Conservation (phyloP, 2,329 filamentous ascomycete genomes). For the Sporothrix phasma region DNA sequence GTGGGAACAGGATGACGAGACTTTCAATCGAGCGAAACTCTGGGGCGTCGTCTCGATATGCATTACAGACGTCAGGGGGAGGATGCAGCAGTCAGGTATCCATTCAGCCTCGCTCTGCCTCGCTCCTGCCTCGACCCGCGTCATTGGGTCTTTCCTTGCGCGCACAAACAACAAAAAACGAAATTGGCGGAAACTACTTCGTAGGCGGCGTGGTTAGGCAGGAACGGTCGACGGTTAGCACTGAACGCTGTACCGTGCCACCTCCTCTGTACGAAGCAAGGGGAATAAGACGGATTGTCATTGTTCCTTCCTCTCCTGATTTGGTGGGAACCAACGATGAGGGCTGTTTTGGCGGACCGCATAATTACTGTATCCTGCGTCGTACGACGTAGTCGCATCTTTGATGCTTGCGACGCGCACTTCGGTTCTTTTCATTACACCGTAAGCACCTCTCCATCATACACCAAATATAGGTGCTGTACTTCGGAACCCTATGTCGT, state of each 20-base stretch:
- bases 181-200: too few relatives aligned
- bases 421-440: background rate
- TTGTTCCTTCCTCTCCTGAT: slow-evolving; percentile 6
- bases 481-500: background rate
- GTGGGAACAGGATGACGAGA: background rate
- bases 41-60: background rate
- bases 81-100: background rate
- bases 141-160: background rate
- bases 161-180: background rate
- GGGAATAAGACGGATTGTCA: slow-evolving; percentile 12
- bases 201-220: background rate
- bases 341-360: slow-evolving; percentile 3
- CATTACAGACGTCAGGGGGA: background rate
- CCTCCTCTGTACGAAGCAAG: background rate
- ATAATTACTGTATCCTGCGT: too few relatives aligned
- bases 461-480: background rate
- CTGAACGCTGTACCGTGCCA: background rate
- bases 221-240: background rate
- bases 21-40: background rate
- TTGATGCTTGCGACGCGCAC: too few relatives aligned
- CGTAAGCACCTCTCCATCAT: background rate
- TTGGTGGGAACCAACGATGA: background rate
- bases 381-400: too few relatives aligned
- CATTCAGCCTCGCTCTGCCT: background rate
- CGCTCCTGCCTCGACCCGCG: background rate